These are phyloP conservation scores for Escovopsis weberi DNA, from an alignment of 2,329 filamentous ascomycete genomes.

Conservation along the genomic window DNA sequence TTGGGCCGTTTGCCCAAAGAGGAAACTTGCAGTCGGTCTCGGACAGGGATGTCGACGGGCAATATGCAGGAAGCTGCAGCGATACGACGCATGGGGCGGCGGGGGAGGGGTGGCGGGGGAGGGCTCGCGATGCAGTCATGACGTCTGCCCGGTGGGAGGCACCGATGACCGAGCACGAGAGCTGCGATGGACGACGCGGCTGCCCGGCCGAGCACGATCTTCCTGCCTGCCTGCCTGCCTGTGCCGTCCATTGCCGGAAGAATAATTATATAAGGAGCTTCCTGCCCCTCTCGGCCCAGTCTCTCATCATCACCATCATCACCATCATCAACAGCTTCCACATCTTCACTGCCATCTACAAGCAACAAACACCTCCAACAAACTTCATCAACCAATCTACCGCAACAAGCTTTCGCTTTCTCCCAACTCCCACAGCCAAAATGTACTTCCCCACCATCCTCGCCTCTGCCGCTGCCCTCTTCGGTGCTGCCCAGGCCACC, in stretches of 20 bases:
- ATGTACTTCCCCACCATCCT: slow-evolving; percentile 31
- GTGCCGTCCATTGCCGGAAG: background rate
- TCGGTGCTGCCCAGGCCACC: slow-evolving; percentile 22
- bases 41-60: no score
- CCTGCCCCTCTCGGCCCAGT: background rate
- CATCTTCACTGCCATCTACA: background rate
- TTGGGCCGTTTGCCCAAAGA: no score
- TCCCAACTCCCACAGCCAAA: slow-evolving; percentile 10
- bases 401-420: background rate
- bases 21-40: no score
- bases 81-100: no score
- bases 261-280: background rate
- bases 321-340: background rate
- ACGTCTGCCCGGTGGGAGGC: no score
- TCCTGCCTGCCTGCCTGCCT: background rate
- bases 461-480: slow-evolving; percentile 24
- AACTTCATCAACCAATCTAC: background rate
- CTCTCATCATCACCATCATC: slow-evolving; percentile 2
- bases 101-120: no score
- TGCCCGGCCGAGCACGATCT: no score
- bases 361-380: background rate
- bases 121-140: no score
- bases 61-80: no score
- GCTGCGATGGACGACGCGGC: no score
- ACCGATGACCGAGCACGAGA: no score